phyloP scores from a whole-genome alignment of 805 yeast genomes.

The Nakazawaea peltata region DNA sequence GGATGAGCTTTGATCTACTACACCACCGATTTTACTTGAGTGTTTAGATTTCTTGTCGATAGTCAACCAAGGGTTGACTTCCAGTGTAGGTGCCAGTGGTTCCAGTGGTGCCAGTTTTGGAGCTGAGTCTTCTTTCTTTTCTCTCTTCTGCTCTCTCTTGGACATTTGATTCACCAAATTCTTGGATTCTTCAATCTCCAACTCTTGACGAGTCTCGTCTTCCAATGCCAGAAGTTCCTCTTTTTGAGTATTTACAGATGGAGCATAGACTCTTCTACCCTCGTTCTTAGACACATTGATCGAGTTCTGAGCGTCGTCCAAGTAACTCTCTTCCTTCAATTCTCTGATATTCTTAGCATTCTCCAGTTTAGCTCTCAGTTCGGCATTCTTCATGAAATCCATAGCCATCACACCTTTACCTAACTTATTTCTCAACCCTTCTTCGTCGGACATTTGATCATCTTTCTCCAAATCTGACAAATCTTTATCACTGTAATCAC shows the following conservation, averaged over 20 bases:
- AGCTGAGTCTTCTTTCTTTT: slow-evolving; percentile 13
- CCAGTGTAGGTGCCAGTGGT: slow-evolving; percentile 16
- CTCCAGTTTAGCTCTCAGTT: slow-evolving; percentile 51
- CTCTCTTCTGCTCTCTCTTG: slow-evolving; percentile 8
- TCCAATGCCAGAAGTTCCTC: slow-evolving; percentile 27
- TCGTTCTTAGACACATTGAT: slow-evolving; percentile 49
- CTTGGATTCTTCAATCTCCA: slow-evolving; percentile 41
- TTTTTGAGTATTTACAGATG: slow-evolving; percentile 39
- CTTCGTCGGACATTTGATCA: slow-evolving; percentile 27
- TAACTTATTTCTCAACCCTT: slow-evolving; percentile 30
- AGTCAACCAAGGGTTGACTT: slow-evolving; percentile 43
- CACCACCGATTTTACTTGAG: slow-evolving; percentile 33
- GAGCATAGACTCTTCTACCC: slow-evolving; percentile 80
- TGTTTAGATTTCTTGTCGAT: slow-evolving; percentile 24
- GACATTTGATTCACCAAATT: slow-evolving; percentile 33
- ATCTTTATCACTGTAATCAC: slow-evolving; percentile 25
- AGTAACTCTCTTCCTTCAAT: slow-evolving; percentile 39
- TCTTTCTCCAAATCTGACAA: slow-evolving; percentile 45
- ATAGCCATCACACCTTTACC: slow-evolving; percentile 89
- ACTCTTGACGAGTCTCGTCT: slow-evolving; percentile 31
- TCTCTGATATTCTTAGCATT: slow-evolving; percentile 47
- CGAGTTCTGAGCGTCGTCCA: slow-evolving; percentile 31
- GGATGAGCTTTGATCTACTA: slow-evolving; percentile 43
- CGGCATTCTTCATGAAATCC: slow-evolving; percentile 95
- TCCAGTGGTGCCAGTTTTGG: slow-evolving; percentile 9